Percentiles rank a stretch among this genome's conserved stretches.
These are phyloP conservation scores for Neonectria neomacrospora DNA, from an alignment of 2,329 filamentous ascomycete genomes.

Conservation along the genomic window DNA sequence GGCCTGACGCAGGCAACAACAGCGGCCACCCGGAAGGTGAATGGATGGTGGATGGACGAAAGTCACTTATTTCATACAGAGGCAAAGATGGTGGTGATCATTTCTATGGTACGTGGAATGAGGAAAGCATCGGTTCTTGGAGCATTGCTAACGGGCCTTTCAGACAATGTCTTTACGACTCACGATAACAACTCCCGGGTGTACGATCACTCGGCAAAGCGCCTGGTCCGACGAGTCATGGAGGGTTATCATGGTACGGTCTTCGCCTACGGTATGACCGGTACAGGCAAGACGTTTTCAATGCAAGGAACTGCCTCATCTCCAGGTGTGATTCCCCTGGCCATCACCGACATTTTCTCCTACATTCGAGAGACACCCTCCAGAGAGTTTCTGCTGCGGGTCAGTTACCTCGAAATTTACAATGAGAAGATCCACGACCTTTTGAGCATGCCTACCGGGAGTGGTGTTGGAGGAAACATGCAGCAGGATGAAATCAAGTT, in stretches of 20 bases:
- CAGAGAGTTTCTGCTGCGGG: constrained; percentile 90
- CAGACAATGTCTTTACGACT: constrained; percentile 96
- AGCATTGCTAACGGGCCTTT: constrained; percentile 34
- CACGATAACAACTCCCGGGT: constrained; percentile 95
- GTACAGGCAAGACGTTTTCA: constrained; percentile 98
- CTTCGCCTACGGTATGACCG: constrained; percentile 99
- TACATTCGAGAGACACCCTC: constrained; percentile 98
- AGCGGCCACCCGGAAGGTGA: constrained; percentile 76
- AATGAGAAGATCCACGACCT: constrained; percentile 98
- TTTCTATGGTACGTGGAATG: constrained; percentile 76
- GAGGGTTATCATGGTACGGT: constrained; percentile 99
- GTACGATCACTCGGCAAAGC: constrained; percentile 93
- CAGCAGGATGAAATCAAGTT: constrained; percentile 95
- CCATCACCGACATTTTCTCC: constrained; percentile 98
- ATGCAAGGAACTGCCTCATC: constrained; percentile 98
- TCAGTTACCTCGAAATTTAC: constrained; percentile 99
- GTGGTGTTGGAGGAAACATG: constrained; percentile 62
- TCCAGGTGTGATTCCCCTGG: constrained; percentile 94
- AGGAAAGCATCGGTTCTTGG: background rate
- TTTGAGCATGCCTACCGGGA: constrained; percentile 76
- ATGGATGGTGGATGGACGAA: constrained; percentile 91
- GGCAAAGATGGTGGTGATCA: constrained; percentile 95
- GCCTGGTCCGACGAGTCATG: constrained; percentile 95
- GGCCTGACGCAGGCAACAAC: constrained; percentile 79
- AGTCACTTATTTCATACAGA: constrained; percentile 82